phyloP scores from a whole-genome alignment of 2,329 filamentous ascomycete genomes.

The Pestalotiopsis sp. region DNA sequence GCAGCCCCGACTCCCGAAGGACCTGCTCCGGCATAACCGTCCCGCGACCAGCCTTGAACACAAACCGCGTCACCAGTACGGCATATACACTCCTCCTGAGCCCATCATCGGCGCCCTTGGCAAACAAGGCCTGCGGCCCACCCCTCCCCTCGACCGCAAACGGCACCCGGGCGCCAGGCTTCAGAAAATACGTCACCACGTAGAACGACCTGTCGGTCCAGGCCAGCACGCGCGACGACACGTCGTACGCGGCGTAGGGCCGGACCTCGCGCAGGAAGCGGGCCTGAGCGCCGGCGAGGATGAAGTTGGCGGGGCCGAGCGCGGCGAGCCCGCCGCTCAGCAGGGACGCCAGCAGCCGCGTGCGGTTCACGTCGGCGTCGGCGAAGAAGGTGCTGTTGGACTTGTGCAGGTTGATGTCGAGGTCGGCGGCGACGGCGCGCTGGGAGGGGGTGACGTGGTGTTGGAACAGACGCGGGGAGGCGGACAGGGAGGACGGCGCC shows the following conservation, averaged over 20 bases:
- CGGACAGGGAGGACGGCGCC: background rate
- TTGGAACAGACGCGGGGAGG: background rate
- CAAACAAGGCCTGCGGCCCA: background rate
- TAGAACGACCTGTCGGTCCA: conserved; percentile 6
- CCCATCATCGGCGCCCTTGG: background rate
- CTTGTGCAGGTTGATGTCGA: conserved; percentile 12
- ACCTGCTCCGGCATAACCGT: conserved; percentile 5
- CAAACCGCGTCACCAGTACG: conserved; percentile 8
- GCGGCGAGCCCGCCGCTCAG: background rate
- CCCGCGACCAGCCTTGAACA: conserved; percentile 7
- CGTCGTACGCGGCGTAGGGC: conserved; percentile 8
- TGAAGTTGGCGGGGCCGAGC: conserved; percentile 5
- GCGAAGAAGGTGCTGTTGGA: conserved; percentile 14
- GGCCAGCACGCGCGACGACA: conserved; percentile 9
- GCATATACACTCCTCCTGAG: conserved; percentile 1
- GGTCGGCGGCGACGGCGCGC: conserved; percentile 4
- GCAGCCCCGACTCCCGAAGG: conserved; percentile 1
- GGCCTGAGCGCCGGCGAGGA: conserved; percentile 8
- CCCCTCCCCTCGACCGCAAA: background rate
- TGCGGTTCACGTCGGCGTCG: conserved; percentile 9
- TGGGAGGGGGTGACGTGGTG: background rate
- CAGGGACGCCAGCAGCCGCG: background rate
- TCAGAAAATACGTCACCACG: conserved; percentile 5
- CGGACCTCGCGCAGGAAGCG: conserved; percentile 9
- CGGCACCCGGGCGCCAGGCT: background rate